Evolutionary conservation across 2,329 filamentous ascomycete genomes (phyloP), one percentile per base, ranked within the genome.

Genomic region (Ophiostoma australiae): DNA sequence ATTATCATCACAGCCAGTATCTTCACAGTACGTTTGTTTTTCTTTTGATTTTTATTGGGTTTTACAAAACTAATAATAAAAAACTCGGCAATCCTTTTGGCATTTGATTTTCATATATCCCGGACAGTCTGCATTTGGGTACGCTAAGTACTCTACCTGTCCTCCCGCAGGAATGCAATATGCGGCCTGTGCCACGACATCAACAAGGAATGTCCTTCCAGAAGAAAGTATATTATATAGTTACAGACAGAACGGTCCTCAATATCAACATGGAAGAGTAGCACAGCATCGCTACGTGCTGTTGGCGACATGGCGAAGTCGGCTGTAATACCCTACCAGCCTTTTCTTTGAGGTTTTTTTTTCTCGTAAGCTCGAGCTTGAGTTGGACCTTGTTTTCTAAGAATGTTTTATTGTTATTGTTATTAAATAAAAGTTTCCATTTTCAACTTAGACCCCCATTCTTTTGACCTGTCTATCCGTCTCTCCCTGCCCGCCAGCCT

Each of bases 191-290:
- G 70, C 67, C 20, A 58, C 55, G 41, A 69, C 67, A n/a, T 55
- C 67, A 27, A 55, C 70, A 71, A 23, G 67, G 67, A 69, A 48
- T 63, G 55, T n/a, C 58, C 58, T 71, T 71, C 70, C 70, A 71
- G 70, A 71, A 68, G 70, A 13, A 31, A 17, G 8, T 15, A 41
- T 58, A 27, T 23, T 23, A 27, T 11, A 58, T 27, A 20, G n/a
- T 48, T 17, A 48, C 13, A 48, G 20, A 7, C n/a, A 58, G 52
- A 58, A 27, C 8, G 2, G 44, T 13, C 23, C 10, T 23, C 4
- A 27, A 58, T 58, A 27, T 27, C 7, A 58, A 23, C n/a, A 58
- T 5, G 27, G 23, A 58, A 58, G n/a, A 58, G 52, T 58, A 58
- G n/a, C 23, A 58, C 52, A 23, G 23, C 52, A 58, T 58, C 13